Conservation (phyloP, 2,329 filamentous ascomycete species). For the Plectosphaerella plurivora region DNA sequence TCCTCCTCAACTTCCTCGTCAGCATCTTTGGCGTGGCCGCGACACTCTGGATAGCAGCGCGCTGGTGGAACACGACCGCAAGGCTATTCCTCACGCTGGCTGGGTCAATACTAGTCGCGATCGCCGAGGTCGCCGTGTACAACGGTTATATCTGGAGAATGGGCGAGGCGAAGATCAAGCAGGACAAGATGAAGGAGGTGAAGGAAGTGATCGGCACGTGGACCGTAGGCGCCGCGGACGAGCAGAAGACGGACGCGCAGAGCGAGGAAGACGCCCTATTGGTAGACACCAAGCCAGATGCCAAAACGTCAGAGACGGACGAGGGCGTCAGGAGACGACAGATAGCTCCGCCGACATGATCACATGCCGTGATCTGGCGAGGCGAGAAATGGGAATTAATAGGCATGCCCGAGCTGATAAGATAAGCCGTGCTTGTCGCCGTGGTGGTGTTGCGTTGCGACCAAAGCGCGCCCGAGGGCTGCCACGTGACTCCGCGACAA, state of each 20-base stretch:
- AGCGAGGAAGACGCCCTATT: background rate
- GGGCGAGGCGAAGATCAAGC: constrained; percentile 60
- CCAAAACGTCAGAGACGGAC: constrained; percentile 3
- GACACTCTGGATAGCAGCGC: constrained; percentile 72
- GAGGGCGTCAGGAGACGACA: constrained; percentile 7
- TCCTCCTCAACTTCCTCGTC: constrained; percentile 86
- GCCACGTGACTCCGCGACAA: constrained; percentile 1
- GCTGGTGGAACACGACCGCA: constrained; percentile 70
- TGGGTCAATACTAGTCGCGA: constrained; percentile 63
- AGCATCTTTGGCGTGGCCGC: constrained; percentile 76
- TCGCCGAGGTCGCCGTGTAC: constrained; percentile 76
- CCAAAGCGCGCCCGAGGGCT: too few relatives aligned
- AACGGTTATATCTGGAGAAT: constrained; percentile 70
- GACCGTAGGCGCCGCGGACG: constrained; percentile 48
- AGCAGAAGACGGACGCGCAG: constrained; percentile 14
- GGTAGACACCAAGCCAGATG: constrained; percentile 7
- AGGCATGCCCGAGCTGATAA: background rate
- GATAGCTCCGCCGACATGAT: background rate
- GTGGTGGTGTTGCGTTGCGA: too few relatives aligned
- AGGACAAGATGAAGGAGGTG: constrained; percentile 56
- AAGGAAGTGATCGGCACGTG: constrained; percentile 70
- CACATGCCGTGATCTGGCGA: background rate
- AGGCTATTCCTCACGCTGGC: constrained; percentile 67
- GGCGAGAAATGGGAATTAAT: background rate
- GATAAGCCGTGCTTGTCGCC: background rate